Conservation (phyloP, 768 basidiomycete genomes). For the Boletales sp. region DNA sequence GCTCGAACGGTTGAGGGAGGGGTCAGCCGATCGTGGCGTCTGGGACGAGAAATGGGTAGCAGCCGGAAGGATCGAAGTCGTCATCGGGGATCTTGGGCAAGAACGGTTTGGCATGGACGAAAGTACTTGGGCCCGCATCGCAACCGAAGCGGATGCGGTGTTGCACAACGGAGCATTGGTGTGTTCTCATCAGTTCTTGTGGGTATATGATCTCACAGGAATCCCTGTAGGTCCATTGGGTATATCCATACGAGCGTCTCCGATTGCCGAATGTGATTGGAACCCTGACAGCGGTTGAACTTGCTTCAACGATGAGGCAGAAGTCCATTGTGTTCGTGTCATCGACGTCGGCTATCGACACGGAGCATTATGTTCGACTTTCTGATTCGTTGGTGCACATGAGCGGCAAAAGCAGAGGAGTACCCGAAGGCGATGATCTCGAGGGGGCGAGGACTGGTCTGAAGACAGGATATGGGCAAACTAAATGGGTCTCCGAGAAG, state of each 20-base stretch:
- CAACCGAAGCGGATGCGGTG: constrained; percentile 73
- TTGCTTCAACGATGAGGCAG: constrained; percentile 68
- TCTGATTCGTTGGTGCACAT: constrained; percentile 62
- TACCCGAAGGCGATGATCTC: constrained; percentile 85
- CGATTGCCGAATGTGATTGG: constrained; percentile 90
- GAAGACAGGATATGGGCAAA: constrained; percentile 94
- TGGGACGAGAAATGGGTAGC: constrained; percentile 87
- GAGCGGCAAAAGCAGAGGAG: constrained; percentile 49
- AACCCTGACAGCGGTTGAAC: constrained; percentile 77
- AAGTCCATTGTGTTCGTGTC: constrained; percentile 91
- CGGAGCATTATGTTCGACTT: constrained; percentile 83
- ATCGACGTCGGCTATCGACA: constrained; percentile 93
- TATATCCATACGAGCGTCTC: constrained; percentile 94
- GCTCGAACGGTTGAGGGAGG: constrained; percentile 64
- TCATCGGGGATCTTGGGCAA: constrained; percentile 79
- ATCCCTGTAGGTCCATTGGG: constrained; percentile 84
- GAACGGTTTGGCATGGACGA: constrained; percentile 69
- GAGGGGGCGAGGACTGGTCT: constrained; percentile 75
- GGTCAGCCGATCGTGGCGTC: constrained; percentile 72
- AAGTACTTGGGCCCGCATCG: constrained; percentile 61
- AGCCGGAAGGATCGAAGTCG: constrained; percentile 66
- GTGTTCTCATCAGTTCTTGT: constrained; percentile 27
- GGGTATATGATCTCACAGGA: background rate
- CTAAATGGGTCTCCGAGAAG: constrained; percentile 98
- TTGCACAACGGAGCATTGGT: constrained; percentile 98